phyloP scores from a whole-genome alignment of 441 rosid species.

The Mallotus japonicus region DNA sequence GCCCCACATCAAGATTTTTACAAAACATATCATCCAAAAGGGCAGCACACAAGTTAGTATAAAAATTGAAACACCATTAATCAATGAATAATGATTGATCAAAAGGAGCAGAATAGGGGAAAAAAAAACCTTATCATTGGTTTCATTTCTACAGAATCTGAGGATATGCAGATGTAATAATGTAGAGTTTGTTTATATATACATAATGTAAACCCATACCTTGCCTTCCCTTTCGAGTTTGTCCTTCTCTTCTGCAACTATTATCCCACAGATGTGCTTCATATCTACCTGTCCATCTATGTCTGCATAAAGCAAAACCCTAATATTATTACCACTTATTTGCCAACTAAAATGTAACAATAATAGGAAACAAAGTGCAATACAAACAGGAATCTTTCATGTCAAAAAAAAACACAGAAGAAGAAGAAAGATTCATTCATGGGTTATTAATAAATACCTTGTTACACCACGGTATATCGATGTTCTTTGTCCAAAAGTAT shows the following conservation, averaged over 20 bases:
- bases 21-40: slow-evolving; percentile 14
- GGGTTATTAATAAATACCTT: slow-evolving; percentile 36
- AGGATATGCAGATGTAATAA: background rate
- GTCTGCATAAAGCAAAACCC: slow-evolving; percentile 43
- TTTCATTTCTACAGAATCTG: background rate
- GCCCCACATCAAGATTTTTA: slow-evolving; percentile 25
- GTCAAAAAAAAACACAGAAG: too few relatives aligned
- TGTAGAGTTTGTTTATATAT: background rate
- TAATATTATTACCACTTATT: background rate
- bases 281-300: slow-evolving; percentile 98
- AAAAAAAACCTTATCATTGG: background rate
- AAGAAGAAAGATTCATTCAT: background rate
- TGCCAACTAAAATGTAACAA: background rate
- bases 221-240: slow-evolving; percentile 97
- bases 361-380: background rate
- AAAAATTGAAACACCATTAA: background rate
- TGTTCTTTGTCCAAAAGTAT: slow-evolving; percentile 88
- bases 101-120: background rate
- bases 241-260: slow-evolving; percentile 98
- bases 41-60: slow-evolving; percentile 24
- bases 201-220: slow-evolving; percentile 41
- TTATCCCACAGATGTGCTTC: slow-evolving; percentile 99
- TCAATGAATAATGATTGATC: slow-evolving; percentile 4
- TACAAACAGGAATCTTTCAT: background rate
- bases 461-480: slow-evolving; percentile 98